Base-by-base conservation (phyloP, 2,329 filamentous ascomycete species). In the Arthrobotrys conoides region DNA sequence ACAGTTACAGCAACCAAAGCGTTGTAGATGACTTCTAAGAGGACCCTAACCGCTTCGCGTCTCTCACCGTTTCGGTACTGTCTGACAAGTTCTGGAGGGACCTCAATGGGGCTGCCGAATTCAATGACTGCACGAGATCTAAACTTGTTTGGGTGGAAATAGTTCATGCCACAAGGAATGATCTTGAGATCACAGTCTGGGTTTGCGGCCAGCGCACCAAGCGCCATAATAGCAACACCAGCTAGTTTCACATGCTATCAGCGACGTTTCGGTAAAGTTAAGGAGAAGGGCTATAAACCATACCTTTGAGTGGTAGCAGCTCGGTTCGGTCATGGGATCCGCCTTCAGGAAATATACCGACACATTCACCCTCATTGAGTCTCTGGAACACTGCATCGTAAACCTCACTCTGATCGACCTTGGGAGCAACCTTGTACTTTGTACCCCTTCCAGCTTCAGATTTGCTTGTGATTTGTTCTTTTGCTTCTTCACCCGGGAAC, bases 91-190 rank as follows among this genome's bases (percentile, higher is more conserved):
- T 97, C 92, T 20, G 87, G 87, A 0, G 94, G 92, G 9, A 98
- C 90, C 81, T 97, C 92, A 80, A 98, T 91, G 0, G 96, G 94
- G 27, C 90, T 91, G 8, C 96, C 96, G 82, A 98, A 99, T 83
- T 99, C 96, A 77, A 98, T 91, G 3, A 99, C 95, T 41, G 95
- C 96, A 83, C 96, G 90, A 80, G 95, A 98, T 55, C 95, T 92
- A 85, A 99, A 99, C 84, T 98, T 99, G 88, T 99, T 95, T 0
- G 95, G 93, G 85, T 98, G 95, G 86, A 99, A 99, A 85, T 99
- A 99, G 85, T 99, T 99, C 95, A 99, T 97, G 82, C 95, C 95
- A 65, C 96, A 94, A 2, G 96, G 96, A 24, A 99, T 93, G 82
- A 99, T 97, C 85, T 94, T 96, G 79, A 99, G 87, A 33, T 93